A percentile compares a stretch with the other conserved stretches of the same genome.
These are phyloP conservation scores for Tetrapisispora namnaoensis DNA, from an alignment of 805 yeast species.

Conservation along the genomic window DNA sequence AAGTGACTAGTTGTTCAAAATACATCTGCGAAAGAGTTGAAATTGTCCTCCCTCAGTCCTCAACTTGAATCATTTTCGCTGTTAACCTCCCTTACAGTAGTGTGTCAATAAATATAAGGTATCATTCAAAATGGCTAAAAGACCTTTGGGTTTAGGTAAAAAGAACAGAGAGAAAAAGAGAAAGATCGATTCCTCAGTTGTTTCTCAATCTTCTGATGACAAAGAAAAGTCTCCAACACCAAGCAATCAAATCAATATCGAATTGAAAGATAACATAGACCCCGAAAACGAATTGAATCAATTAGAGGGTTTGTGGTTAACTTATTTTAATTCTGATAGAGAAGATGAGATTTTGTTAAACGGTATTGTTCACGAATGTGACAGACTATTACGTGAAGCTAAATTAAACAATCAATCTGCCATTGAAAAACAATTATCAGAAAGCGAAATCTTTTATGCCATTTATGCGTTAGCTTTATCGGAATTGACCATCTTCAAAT, in stretches of 20 bases:
- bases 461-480: conserved; percentile 66
- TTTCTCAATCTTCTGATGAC: conserved; percentile 5
- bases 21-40: too few relatives aligned
- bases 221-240: conserved; percentile 24
- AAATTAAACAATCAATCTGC: conserved; percentile 9
- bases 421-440: conserved; percentile 14
- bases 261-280: conserved; percentile 58
- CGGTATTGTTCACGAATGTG: conserved; percentile 90
- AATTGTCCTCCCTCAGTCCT: neutral
- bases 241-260: conserved; percentile 45
- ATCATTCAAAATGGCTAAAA: conserved; percentile 42
- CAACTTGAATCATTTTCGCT: neutral
- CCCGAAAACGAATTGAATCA: conserved; percentile 75
- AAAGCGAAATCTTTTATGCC: conserved; percentile 50
- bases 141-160: conserved; percentile 57
- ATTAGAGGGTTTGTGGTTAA: conserved; percentile 59
- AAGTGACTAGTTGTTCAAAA: too few relatives aligned
- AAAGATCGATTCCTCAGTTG: conserved; percentile 12
- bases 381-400: conserved; percentile 48
- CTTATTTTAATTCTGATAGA: conserved; percentile 45
- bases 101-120: neutral
- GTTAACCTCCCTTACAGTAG: neutral
- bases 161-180: conserved; percentile 36
- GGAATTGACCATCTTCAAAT: conserved; percentile 50
- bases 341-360: conserved; percentile 59